Evolutionary conservation across 306 rosid genomes (phyloP).

Genomic region (Sphenostylis stenocarpa): DNA sequence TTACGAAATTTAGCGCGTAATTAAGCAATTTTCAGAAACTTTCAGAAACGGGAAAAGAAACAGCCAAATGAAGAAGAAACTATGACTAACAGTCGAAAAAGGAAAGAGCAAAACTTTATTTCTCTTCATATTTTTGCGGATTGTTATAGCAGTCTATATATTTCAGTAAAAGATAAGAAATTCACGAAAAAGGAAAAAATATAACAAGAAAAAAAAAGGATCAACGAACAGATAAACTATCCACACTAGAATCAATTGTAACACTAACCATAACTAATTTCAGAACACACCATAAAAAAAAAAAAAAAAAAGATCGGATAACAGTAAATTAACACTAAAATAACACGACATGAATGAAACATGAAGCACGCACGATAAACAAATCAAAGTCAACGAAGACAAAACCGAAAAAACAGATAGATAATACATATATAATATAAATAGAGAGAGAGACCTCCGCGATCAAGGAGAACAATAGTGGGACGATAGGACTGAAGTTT

Average conservation of each 20-base stretch:
- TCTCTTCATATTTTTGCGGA: not conserved
- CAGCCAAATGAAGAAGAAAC: not conserved
- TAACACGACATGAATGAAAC: not conserved
- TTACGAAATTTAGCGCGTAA: no score
- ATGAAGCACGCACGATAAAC: not conserved
- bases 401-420: not conserved
- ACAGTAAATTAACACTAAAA: not conserved
- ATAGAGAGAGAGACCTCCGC: slow-evolving; percentile 66
- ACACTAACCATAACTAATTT: no score
- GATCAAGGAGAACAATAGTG: slow-evolving; percentile 70
- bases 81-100: not conserved
- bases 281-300: not conserved
- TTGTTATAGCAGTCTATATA: not conserved
- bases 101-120: not conserved
- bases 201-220: not conserved
- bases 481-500: slow-evolving; percentile 48
- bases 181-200: not conserved
- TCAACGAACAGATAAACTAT: not conserved
- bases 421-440: not conserved
- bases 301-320: not conserved
- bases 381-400: slow-evolving; percentile 18
- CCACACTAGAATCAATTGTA: not conserved
- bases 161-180: not conserved
- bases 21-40: not conserved
- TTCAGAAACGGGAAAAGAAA: not conserved